Percentiles rank a stretch among this genome's conserved stretches.
These are phyloP conservation scores for Plasmodium coatneyi DNA, from an alignment of 169 alveolate genomes.

Conservation along the genomic window DNA sequence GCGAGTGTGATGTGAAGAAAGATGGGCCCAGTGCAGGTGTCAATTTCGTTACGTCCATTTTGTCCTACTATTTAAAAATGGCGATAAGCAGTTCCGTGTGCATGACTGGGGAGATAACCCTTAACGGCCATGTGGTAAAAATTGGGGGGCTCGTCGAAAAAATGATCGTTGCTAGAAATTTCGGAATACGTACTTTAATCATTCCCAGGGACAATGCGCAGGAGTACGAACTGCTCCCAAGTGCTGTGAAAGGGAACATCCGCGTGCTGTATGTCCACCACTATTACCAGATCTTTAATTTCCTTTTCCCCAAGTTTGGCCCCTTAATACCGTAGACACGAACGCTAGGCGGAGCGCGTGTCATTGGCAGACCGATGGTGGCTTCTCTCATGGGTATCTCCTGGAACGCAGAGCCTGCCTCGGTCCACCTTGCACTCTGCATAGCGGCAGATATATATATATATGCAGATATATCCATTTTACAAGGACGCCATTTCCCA, in stretches of 20 bases:
- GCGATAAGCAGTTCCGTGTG: conserved; percentile 88
- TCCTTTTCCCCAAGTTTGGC: conserved; percentile 9
- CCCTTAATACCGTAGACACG: background rate
- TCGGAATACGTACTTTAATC: conserved; percentile 87
- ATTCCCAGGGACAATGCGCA: conserved; percentile 84
- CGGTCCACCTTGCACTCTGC: background rate
- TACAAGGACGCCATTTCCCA: background rate
- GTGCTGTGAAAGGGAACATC: conserved; percentile 78
- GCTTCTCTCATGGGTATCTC: background rate
- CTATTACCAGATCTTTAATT: conserved; percentile 81
- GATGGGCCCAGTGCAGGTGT: conserved; percentile 97
- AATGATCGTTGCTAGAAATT: conserved; percentile 93
- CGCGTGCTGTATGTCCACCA: conserved; percentile 80
- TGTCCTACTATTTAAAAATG: conserved; percentile 86
- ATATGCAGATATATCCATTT: background rate
- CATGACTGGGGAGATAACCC: conserved; percentile 97
- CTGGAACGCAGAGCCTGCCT: background rate
- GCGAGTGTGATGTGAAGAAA: conserved; percentile 96
- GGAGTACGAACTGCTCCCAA: conserved; percentile 81
- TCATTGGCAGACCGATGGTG: background rate
- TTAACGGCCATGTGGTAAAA: conserved; percentile 93
- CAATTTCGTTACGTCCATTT: conserved; percentile 92
- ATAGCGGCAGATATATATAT: background rate
- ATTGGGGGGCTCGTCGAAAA: conserved; percentile 96
- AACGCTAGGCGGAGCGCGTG: background rate